Conservation (phyloP, 1,284 basidiomycete species). For the Austroboletus novae-zelandiae region DNA sequence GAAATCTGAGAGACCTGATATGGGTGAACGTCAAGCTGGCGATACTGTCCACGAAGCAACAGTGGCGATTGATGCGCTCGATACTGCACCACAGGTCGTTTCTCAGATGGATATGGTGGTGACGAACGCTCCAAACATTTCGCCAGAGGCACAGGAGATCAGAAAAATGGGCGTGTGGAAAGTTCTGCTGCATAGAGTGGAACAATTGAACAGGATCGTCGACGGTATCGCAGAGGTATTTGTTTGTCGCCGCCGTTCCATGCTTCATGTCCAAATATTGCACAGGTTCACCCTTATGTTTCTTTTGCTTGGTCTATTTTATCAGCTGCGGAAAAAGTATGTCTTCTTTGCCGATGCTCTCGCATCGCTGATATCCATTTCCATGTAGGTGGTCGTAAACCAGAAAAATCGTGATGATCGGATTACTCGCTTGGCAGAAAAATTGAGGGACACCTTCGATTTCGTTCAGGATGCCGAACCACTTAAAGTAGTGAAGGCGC, state of each 20-base stretch:
- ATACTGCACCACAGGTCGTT: background rate
- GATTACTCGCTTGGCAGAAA: background rate
- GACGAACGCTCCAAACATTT: background rate
- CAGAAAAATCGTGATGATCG: background rate
- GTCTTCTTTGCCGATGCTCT: background rate
- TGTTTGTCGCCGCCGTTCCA: background rate
- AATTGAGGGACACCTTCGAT: too few relatives aligned
- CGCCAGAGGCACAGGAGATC: background rate
- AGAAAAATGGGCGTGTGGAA: background rate
- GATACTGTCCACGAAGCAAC: background rate
- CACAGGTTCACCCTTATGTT: background rate
- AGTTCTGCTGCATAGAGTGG: too few relatives aligned
- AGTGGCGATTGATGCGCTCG: too few relatives aligned
- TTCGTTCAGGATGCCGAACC: too few relatives aligned
- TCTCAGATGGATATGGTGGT: background rate
- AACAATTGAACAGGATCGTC: too few relatives aligned
- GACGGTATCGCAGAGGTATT: too few relatives aligned
- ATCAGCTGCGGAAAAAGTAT: background rate
- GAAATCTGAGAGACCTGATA: background rate
- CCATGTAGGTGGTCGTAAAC: background rate
- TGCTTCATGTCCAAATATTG: background rate
- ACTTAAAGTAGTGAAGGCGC: too few relatives aligned
- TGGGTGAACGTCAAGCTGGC: background rate
- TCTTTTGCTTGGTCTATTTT: background rate
- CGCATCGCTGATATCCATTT: background rate